Evolutionary conservation across 192 early-diverging fungal genomes (phyloP).

Genomic region (Podila verticillata): DNA sequence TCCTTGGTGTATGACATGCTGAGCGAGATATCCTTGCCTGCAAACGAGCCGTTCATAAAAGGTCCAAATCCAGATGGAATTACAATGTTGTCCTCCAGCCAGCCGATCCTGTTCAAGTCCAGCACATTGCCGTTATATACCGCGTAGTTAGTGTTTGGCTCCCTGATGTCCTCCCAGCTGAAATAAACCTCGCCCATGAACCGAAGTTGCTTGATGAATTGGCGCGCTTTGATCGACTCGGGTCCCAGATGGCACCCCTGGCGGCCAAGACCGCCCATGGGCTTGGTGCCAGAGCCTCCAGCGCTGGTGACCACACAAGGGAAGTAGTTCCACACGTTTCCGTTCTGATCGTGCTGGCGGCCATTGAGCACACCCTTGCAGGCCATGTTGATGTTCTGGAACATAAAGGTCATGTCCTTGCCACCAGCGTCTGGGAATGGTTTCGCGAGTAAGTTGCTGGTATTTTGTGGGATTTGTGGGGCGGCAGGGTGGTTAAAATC

Average conservation of each 20-base stretch:
- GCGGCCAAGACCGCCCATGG: slow-evolving; percentile 62
- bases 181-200: slow-evolving; percentile 73
- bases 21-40: slow-evolving; percentile 62
- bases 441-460: slow-evolving; percentile 63
- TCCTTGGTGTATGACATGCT: slow-evolving; percentile 61
- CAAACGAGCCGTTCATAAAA: slow-evolving; percentile 51
- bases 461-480: slow-evolving; percentile 44
- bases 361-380: slow-evolving; percentile 68
- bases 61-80: slow-evolving; percentile 51
- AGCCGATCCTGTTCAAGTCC: slow-evolving; percentile 72
- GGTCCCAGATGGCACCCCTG: slow-evolving; percentile 68
- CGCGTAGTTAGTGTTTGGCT: slow-evolving; percentile 63
- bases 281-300: slow-evolving; percentile 50
- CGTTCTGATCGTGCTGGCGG: slow-evolving; percentile 43
- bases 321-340: slow-evolving; percentile 67
- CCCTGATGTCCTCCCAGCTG: slow-evolving; percentile 71
- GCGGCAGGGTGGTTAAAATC: slow-evolving; percentile 61
- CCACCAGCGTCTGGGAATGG: slow-evolving; percentile 68
- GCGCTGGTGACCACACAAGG: slow-evolving; percentile 69
- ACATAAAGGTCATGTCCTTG: slow-evolving; percentile 79
- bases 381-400: slow-evolving; percentile 76
- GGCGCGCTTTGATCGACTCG: slow-evolving; percentile 47
- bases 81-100: slow-evolving; percentile 65
- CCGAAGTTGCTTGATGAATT: slow-evolving; percentile 55
- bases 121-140: slow-evolving; percentile 84